phyloP scores from a whole-genome alignment of 1,139 yeast species.

The Zygosaccharomyces pseudobailii region DNA sequence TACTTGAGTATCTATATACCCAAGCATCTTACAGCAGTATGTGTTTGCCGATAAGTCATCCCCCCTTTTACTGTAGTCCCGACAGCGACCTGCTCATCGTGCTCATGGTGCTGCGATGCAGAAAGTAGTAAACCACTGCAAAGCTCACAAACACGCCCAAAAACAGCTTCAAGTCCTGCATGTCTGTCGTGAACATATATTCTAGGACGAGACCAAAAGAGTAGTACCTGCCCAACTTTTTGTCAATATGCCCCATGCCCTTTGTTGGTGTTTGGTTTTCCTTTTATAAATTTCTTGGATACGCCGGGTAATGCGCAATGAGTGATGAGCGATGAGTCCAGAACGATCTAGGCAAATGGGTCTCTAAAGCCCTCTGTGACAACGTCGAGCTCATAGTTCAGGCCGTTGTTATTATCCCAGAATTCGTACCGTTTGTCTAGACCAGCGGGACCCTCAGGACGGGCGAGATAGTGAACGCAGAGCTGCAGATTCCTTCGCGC shows the following conservation, averaged over 20 bases:
- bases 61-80: conserved; percentile 10
- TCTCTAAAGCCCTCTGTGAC: conserved; percentile 26
- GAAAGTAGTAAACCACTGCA: conserved; percentile 16
- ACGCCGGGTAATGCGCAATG: background rate
- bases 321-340: background rate
- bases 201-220: background rate
- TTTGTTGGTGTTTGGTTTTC: background rate
- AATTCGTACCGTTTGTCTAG: conserved; percentile 18
- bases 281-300: background rate
- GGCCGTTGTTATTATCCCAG: conserved; percentile 33
- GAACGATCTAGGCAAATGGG: conserved; percentile 17
- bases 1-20: background rate
- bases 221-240: background rate
- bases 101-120: conserved; percentile 20
- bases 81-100: conserved; percentile 19
- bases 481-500: conserved; percentile 23
- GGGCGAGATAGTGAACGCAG: conserved; percentile 30
- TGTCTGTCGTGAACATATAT: background rate
- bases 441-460: conserved; percentile 15
- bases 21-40: no score
- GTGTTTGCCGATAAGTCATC: no score
- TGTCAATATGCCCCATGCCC: background rate
- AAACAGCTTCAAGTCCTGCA: conserved; percentile 20
- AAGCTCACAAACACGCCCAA: conserved; percentile 17
- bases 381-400: conserved; percentile 29